Evolutionary conservation across 2,329 filamentous ascomycete genomes (phyloP), one percentile per base, ranked within the genome.

Genomic region (Alternaria sp.): DNA sequence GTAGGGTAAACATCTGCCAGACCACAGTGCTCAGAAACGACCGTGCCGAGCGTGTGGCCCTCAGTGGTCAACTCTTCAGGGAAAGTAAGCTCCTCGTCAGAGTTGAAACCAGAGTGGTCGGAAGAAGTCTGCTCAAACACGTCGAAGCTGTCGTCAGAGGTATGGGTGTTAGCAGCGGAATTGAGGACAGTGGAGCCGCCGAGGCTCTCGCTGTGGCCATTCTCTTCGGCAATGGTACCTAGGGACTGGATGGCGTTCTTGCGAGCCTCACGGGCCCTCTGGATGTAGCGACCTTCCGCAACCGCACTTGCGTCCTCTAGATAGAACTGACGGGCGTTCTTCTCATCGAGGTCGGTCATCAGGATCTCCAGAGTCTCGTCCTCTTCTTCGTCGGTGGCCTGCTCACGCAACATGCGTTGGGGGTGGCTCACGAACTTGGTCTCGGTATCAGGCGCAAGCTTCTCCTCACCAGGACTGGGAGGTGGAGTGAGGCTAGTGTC

Each of bases 21-120:
- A 55, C 96, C 96, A 80, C 93, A 98, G 64, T 87, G 87, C 72
- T 98, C 92, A 15, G 95, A 96, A 50, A 99, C 94, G 45, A 97
- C 90, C 4, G 93, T 96, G 53, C 96, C 96, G 49, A 99, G 87
- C 15, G 94, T 91, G 77, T 99, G 96, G 23, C 96, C 96, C 82
- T 99, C 95, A 5, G 94, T 97, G 64, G 92, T 94, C 72, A 96
- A 81, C 72, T 93, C 91, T 65, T 94, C 89, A 1, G 88, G 89
- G 73, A 91, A 86, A 4, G 83, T 84, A 10, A 84, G 76, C 54
- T 89, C 87, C 25, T 86, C 84, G 51, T 89, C 85, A 8, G 87
- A 85, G 46, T 82, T 82, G 67, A 87, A 84, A 65, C 86, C 89
- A 60, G 84, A 84, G 62, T 87, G 85, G 26, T 90, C 88, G 23